These are phyloP conservation scores for Pleurotus tuber-regium DNA, from an alignment of 768 basidiomycete genomes.

Conservation along the genomic window DNA sequence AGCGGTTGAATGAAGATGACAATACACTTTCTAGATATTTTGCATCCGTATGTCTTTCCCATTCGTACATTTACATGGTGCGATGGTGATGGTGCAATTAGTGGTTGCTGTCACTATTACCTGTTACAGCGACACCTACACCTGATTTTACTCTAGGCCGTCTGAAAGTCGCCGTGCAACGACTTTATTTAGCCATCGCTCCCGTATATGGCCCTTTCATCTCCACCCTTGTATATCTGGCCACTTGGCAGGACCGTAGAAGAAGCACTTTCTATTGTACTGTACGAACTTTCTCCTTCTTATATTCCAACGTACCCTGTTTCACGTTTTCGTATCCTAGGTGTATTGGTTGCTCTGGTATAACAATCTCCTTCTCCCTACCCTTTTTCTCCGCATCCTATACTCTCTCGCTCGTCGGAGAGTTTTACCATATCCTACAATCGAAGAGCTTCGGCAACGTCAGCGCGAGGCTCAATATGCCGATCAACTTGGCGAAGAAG, in stretches of 20 bases:
- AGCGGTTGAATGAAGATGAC: too few species aligned
- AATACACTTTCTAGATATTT: neutral
- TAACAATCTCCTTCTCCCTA: constrained; percentile 52
- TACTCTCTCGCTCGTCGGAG: constrained; percentile 47
- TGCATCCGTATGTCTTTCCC: neutral
- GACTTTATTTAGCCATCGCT: constrained; percentile 52
- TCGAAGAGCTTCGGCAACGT: constrained; percentile 51
- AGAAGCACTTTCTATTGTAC: constrained; percentile 48
- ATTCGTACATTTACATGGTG: neutral
- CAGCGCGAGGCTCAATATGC: constrained; percentile 48
- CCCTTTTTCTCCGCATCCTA: constrained; percentile 44
- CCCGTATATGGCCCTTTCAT: constrained; percentile 50
- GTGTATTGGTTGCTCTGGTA: constrained; percentile 66
- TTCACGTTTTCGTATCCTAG: constrained; percentile 27
- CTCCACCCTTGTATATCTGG: constrained; percentile 35
- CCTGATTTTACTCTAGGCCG: constrained; percentile 55
- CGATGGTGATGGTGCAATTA: neutral
- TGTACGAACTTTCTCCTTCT: constrained; percentile 35
- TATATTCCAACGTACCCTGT: neutral
- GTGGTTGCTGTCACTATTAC: constrained; percentile 41
- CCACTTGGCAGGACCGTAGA: constrained; percentile 51
- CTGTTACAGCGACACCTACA: constrained; percentile 33
- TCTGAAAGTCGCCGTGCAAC: constrained; percentile 46
- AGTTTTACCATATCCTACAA: constrained; percentile 52
- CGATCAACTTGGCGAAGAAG: constrained; percentile 46